Evolutionary conservation across 2,329 filamentous ascomycete genomes (phyloP).

Genomic region (Talaromyces rugulosus): DNA sequence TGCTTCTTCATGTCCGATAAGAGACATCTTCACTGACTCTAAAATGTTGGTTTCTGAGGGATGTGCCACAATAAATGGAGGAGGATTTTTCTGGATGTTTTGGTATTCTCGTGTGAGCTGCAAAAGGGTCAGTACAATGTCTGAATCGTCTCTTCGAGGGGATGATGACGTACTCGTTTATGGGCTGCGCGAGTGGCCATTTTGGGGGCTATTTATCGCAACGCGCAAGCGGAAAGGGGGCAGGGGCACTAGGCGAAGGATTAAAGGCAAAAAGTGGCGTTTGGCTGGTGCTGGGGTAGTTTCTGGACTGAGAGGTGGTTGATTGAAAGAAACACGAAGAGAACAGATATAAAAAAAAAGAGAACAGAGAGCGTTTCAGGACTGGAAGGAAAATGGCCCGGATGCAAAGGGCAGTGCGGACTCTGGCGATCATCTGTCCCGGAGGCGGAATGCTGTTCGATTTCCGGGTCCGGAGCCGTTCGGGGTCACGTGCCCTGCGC

Average conservation of each 20-base stretch:
- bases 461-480: not conserved
- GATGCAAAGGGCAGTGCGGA: not conserved
- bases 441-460: not conserved
- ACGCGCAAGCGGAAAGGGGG: not conserved
- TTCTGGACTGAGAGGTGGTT: not conserved
- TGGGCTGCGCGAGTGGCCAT: constrained; percentile 72
- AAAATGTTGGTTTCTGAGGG: constrained; percentile 88
- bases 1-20: not conserved
- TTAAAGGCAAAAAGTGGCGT: not conserved
- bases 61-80: constrained; percentile 83
- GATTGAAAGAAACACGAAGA: not conserved
- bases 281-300: not conserved
- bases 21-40: constrained; percentile 56
- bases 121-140: not conserved
- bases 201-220: constrained; percentile 13
- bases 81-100: constrained; percentile 68
- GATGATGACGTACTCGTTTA: constrained; percentile 57
- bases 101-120: constrained; percentile 62
- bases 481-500: not conserved
- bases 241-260: not conserved
- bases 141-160: not conserved
- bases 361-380: not conserved
- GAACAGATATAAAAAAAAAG: not conserved
- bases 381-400: not conserved
- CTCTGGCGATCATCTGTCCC: not conserved